Evolutionary conservation across 768 basidiomycete genomes (phyloP), one percentile per base, ranked within the genome.

Genomic region (Nidularia sp.): DNA sequence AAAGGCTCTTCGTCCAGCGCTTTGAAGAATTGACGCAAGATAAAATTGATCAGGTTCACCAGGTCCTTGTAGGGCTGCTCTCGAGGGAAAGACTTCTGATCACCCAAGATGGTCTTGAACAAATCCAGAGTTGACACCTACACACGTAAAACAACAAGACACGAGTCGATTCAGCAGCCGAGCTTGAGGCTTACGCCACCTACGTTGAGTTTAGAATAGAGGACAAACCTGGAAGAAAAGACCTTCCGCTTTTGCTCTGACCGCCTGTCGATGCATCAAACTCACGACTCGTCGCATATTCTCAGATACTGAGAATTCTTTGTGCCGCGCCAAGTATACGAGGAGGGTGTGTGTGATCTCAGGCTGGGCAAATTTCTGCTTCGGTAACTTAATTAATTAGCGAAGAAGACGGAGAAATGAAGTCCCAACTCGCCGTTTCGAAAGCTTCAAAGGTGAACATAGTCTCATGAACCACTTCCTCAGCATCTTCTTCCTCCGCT

Each of bases 21-120:
- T 66, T 97, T 98, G 84, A 99, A 98, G 77, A 98, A 98, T 64
- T 88, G 85, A 25, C 91, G 84, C 53, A 98, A 77, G 55, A 98
- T 77, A 70, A 80, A 99, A 61, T 85, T 89, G 72, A 98, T 85
- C 34, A 98, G 71, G 50, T 80, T 78, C 50, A 91, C 66, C 46
- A 98, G 83, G 68, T 98, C 97, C 60, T 88, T 88, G 73, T 82
- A 78, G 1, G 91, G 76, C 55, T 85, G 85, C 47, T 89, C 86
- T 49, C 81, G 83, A 52, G 94, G 92, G 51, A 93, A 74, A 8
- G 85, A 79, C 59, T 82, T 81, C 64, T 90, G 84, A 64, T 93
- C 88, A 53, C 86, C 85, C 46, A 98, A 71, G 57, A 98, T 88
- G 15, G 80, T 71, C 67, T 89, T 89, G 81, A 98, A 98, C 41